phyloP scores from a whole-genome alignment of 2,329 filamentous ascomycete genomes.

The Paracamarosporium sp. region DNA sequence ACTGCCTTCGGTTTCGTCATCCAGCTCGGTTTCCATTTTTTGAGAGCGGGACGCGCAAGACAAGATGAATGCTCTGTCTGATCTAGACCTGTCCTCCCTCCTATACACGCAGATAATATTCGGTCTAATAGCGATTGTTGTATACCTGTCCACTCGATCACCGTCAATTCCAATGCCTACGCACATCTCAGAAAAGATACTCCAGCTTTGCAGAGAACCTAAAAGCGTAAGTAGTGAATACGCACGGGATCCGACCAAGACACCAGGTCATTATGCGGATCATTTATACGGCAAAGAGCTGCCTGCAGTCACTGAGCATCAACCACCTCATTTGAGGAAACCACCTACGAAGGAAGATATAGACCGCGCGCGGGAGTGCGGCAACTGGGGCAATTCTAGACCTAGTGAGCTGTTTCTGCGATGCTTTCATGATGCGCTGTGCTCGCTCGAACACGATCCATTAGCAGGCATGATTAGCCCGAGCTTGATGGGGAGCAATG shows the following conservation, averaged over 20 bases:
- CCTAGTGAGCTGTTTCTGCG: constrained; percentile 73
- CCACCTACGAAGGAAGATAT: constrained; percentile 51
- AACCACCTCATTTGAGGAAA: constrained; percentile 20
- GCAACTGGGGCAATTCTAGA: constrained; percentile 68
- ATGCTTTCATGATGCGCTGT: constrained; percentile 71
- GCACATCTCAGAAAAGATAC: constrained; percentile 45
- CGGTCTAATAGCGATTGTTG: not conserved
- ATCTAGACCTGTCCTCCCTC: not conserved
- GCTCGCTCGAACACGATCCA: constrained; percentile 60
- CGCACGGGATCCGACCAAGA: constrained; percentile 59
- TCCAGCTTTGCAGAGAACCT: constrained; percentile 66
- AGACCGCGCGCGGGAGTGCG: constrained; percentile 64
- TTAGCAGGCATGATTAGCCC: constrained; percentile 63
- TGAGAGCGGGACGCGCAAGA: not conserved
- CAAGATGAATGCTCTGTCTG: not conserved
- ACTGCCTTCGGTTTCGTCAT: constrained; percentile 2
- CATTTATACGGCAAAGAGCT: constrained; percentile 58
- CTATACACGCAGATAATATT: not conserved
- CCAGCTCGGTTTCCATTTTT: not conserved
- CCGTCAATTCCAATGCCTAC: constrained; percentile 16
- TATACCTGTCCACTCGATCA: not conserved
- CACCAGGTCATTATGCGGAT: constrained; percentile 63
- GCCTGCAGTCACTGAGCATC: constrained; percentile 30
- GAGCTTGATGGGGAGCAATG: constrained; percentile 65
- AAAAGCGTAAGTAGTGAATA: constrained; percentile 62